Percentiles rank a stretch among this genome's conserved stretches.
Evolutionary conservation across 2,329 filamentous ascomycete genomes (phyloP).

Genomic region (Aspergillus arachidicola): DNA sequence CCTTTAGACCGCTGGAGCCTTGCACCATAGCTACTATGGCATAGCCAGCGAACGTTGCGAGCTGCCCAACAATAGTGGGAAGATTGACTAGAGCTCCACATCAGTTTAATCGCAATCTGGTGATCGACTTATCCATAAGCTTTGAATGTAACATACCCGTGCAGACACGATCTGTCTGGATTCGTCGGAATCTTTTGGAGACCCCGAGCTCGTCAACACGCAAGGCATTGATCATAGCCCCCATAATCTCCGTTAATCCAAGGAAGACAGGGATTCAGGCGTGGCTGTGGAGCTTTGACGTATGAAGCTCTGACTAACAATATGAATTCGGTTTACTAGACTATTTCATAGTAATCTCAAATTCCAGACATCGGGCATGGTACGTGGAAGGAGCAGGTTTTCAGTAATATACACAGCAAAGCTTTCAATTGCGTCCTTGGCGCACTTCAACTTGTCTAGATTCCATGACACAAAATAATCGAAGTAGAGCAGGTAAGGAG

Average conservation of each 20-base stretch:
- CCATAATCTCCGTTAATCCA: conserved; percentile 31
- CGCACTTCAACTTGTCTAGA: too few relatives aligned
- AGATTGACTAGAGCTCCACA: conserved; percentile 14
- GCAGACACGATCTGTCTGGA: conserved; percentile 18
- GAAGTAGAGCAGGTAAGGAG: too few relatives aligned
- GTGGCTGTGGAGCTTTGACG: too few relatives aligned
- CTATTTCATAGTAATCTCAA: too few relatives aligned
- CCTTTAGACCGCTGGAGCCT: conserved; percentile 30
- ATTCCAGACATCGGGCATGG: too few relatives aligned
- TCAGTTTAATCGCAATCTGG: background rate
- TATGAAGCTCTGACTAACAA: too few relatives aligned
- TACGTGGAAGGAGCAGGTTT: too few relatives aligned
- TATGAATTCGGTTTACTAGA: too few relatives aligned
- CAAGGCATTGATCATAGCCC: conserved; percentile 25
- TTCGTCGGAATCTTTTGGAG: conserved; percentile 24
- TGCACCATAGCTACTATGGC: conserved; percentile 17
- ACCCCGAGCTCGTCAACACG: conserved; percentile 26
- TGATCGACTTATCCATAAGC: background rate
- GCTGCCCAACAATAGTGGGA: conserved; percentile 16
- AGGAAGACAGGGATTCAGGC: too few relatives aligned
- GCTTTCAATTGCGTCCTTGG: too few relatives aligned
- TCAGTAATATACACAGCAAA: too few relatives aligned
- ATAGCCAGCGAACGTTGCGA: conserved; percentile 23
- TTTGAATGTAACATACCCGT: conserved; percentile 13
- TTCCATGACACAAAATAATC: too few relatives aligned